A percentile compares a stretch with the other conserved stretches of the same genome.
These are phyloP conservation scores for Flagelloscypha sp. DNA, from an alignment of 768 basidiomycete genomes.

Conservation along the genomic window DNA sequence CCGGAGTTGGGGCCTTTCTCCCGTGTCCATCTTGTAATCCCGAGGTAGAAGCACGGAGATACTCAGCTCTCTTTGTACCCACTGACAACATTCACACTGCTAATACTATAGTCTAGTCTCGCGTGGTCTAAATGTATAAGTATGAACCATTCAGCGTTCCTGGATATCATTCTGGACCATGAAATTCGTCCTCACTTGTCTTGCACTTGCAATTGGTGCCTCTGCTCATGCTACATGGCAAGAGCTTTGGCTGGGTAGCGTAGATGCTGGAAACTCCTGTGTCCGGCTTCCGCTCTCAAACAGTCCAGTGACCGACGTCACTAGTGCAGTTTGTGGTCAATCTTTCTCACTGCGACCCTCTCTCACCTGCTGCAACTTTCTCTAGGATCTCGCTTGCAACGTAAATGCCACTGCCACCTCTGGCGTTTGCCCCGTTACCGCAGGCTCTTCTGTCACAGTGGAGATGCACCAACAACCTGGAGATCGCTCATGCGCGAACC, in stretches of 20 bases:
- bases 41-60: no score
- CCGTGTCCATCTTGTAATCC: no score
- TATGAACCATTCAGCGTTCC: no score
- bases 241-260: slow-evolving; percentile 43
- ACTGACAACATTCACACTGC: no score
- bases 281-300: slow-evolving; percentile 38
- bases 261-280: slow-evolving; percentile 39
- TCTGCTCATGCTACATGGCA: slow-evolving; percentile 48
- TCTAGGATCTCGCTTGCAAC: slow-evolving; percentile 43
- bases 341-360: not conserved
- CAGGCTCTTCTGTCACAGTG: slow-evolving; percentile 39
- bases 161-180: no score
- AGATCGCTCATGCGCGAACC: slow-evolving; percentile 34
- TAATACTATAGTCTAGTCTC: no score
- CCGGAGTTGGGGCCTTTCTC: no score
- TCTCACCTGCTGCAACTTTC: not conserved
- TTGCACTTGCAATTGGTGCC: no score
- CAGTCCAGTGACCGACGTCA: slow-evolving; percentile 36
- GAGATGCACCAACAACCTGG: slow-evolving; percentile 49
- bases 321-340: slow-evolving; percentile 20
- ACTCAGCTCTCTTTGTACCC: no score
- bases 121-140: no score
- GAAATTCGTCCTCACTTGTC: no score
- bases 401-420: slow-evolving; percentile 22
- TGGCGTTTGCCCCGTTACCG: slow-evolving; percentile 35